These are phyloP conservation scores for Venturia aucupariae DNA, from an alignment of 2,329 filamentous ascomycete genomes.

Conservation along the genomic window DNA sequence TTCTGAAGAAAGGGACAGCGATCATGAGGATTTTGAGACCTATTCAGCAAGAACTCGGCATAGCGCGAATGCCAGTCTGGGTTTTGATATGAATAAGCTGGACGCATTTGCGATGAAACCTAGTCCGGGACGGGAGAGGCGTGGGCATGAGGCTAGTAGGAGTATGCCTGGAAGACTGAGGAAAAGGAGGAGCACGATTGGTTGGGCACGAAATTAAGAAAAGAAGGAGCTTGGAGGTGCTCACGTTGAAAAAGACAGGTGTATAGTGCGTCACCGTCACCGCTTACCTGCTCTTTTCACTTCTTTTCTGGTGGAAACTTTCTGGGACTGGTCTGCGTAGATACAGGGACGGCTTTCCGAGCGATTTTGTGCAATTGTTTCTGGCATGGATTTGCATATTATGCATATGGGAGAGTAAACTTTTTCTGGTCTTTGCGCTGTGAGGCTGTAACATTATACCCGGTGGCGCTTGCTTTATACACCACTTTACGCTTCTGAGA, in stretches of 20 bases:
- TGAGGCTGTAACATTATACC: conserved; percentile 8
- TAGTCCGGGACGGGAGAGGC: background rate
- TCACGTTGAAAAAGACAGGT: background rate
- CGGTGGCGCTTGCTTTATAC: background rate
- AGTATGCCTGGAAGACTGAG: background rate
- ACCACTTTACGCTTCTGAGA: background rate
- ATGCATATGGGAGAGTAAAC: background rate
- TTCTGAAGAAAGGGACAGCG: conserved; percentile 2
- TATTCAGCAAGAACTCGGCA: background rate
- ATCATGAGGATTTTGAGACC: conserved; percentile 1
- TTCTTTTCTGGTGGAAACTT: background rate
- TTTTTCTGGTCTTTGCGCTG: background rate
- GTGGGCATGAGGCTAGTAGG: background rate
- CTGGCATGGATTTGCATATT: background rate
- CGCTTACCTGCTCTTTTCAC: background rate
- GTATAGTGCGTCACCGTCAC: background rate
- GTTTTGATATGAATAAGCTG: background rate
- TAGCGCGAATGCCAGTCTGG: background rate
- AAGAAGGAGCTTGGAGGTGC: background rate
- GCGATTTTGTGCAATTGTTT: background rate
- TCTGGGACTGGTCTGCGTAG: background rate
- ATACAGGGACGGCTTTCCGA: background rate
- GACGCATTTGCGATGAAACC: background rate
- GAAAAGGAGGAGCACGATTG: background rate
- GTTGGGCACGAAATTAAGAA: background rate